These are phyloP conservation scores for Pseudocercospora fijiensis DNA, from an alignment of 2,329 filamentous ascomycete species.

Conservation along the genomic window DNA sequence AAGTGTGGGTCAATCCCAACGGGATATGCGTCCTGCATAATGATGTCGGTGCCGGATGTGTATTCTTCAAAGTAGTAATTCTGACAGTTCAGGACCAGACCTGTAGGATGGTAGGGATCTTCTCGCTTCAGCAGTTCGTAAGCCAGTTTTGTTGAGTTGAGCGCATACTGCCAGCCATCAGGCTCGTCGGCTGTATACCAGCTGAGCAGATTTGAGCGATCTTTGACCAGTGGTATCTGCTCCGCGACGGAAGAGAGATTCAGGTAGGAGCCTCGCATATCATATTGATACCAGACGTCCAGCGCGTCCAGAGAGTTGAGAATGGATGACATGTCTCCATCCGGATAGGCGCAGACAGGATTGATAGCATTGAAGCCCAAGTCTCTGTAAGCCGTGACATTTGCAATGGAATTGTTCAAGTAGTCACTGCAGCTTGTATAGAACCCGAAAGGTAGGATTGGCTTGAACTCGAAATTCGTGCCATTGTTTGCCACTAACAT, in stretches of 20 bases:
- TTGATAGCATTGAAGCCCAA: constrained; percentile 52
- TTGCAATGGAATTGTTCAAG: constrained; percentile 37
- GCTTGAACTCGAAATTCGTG: constrained; percentile 36
- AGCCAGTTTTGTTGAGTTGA: constrained; percentile 48
- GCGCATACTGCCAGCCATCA: constrained; percentile 57
- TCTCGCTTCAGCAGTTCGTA: constrained; percentile 50
- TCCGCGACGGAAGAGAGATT: constrained; percentile 41
- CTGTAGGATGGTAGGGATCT: constrained; percentile 63
- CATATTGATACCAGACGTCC: constrained; percentile 50
- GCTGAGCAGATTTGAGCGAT: constrained; percentile 42
- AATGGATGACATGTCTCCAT: constrained; percentile 41
- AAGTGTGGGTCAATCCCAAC: constrained; percentile 57
- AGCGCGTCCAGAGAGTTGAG: constrained; percentile 47
- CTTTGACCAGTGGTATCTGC: constrained; percentile 41
- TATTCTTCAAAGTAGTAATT: constrained; percentile 62
- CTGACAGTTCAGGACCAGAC: constrained; percentile 60
- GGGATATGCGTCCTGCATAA: constrained; percentile 62
- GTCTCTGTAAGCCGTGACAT: constrained; percentile 43
- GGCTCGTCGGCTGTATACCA: constrained; percentile 57
- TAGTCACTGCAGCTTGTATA: constrained; percentile 45
- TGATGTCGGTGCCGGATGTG: constrained; percentile 55
- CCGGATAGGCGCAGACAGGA: constrained; percentile 45
- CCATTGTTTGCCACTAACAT: constrained; percentile 45
- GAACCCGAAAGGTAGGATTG: constrained; percentile 50
- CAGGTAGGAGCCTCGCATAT: constrained; percentile 46